Base-by-base conservation (phyloP, 192 early-diverging fungal species). In the Geranomyces variabilis region DNA sequence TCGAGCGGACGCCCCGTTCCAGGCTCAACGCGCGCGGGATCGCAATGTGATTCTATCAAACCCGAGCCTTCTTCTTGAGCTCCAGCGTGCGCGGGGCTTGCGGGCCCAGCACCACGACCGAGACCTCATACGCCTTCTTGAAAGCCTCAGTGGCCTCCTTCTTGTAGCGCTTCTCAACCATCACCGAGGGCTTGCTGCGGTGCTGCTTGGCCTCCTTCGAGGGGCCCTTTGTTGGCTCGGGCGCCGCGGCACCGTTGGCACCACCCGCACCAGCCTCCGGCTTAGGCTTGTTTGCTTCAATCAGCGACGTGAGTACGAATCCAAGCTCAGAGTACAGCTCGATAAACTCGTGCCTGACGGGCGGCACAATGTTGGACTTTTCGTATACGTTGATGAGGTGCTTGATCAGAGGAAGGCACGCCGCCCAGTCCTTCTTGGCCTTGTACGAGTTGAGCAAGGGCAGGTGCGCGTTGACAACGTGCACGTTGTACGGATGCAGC, bases 251-350 rank as follows among this genome's bases (percentile, higher is more conserved):
- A n/a, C 31, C 67, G 14, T 5, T 14, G n/a, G 29, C 55, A n/a
- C 10, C 36, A 2, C 24, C 34, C 51, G n/a, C 2, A 5, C 10
- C 56, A 30, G 55, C 56, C 36, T 64, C 63, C 17, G 41, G 41
- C 45, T 24, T 29, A 3, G n/a, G 24, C 29, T 33, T 51, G 43
- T 29, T 55, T 13, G 30, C 66, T 3, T 28, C 49, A 17, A 24
- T 58, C 61, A 75, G 28, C n/a, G 84, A 65, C 9, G 43, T n/a
- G 26, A 72, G 70, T 13, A 72, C 48, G 60, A 84, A 82, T 49
- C 83, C 88, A 36, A 91, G 75, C 4, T 85, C 77, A 58, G 78
- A 73, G 65, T 84, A 77, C 66, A 86, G 84, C 58, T 89, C 88
- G 36, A 84, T 84, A 53, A 89, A 77, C 19, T 86, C 80, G 49